Percentiles rank a stretch among this genome's conserved stretches.
Conservation (phyloP, 2,329 filamentous ascomycete genomes). For the Penicillium sclerotiorum region DNA sequence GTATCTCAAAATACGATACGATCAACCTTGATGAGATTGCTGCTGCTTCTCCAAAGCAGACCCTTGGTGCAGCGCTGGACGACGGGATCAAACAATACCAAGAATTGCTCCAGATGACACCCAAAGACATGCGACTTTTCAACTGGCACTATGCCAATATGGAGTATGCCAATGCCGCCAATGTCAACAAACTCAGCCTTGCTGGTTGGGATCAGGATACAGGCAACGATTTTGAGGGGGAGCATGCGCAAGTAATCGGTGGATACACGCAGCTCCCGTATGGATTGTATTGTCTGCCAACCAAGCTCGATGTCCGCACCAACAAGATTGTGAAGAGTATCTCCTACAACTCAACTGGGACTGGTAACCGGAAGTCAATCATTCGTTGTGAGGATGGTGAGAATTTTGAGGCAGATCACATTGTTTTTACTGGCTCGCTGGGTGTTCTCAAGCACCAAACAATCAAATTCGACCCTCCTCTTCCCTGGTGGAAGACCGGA, state of each 20-base stretch:
- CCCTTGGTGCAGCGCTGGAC: slow-evolving; percentile 87
- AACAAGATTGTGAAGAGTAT: slow-evolving; percentile 74
- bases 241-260: slow-evolving; percentile 89
- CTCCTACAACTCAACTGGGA: slow-evolving; percentile 57
- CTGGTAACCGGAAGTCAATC: slow-evolving; percentile 53
- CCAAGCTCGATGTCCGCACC: slow-evolving; percentile 74
- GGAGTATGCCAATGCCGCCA: slow-evolving; percentile 94
- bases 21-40: slow-evolving; percentile 71
- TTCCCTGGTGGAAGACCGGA: slow-evolving; percentile 83
- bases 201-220: slow-evolving; percentile 96
- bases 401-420: slow-evolving; percentile 76
- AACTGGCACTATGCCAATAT: slow-evolving; percentile 99
- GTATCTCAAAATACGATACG: slow-evolving; percentile 64
- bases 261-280: slow-evolving; percentile 94
- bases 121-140: slow-evolving; percentile 84
- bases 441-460: slow-evolving; percentile 82
- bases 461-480: slow-evolving; percentile 81
- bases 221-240: slow-evolving; percentile 95
- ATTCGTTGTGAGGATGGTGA: slow-evolving; percentile 79
- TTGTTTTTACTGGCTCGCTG: slow-evolving; percentile 88
- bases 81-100: slow-evolving; percentile 88
- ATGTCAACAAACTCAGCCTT: slow-evolving; percentile 82
- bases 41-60: slow-evolving; percentile 64
- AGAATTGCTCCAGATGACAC: slow-evolving; percentile 75
- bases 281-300: slow-evolving; percentile 77